Percentiles rank a stretch among this genome's conserved stretches.
Evolutionary conservation across 2,329 filamentous ascomycete genomes (phyloP).

Genomic region (Colletotrichum shisoi): DNA sequence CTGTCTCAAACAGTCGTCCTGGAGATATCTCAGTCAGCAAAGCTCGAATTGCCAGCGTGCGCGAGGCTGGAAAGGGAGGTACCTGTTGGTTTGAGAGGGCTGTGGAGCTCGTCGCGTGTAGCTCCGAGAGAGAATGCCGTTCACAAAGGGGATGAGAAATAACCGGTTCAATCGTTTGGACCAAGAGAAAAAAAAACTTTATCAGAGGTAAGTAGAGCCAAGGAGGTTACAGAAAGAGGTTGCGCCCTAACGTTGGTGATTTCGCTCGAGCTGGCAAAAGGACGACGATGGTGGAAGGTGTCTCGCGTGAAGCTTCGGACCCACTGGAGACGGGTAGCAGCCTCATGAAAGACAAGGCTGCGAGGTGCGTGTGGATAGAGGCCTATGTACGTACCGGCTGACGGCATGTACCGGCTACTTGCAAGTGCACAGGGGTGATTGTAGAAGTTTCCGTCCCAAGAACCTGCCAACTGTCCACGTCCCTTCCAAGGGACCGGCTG

Average conservation of each 20-base stretch:
- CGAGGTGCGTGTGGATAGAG: neutral
- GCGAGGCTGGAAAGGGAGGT: constrained; percentile 3
- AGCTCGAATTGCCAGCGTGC: neutral
- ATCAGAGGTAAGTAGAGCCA: too few relatives aligned
- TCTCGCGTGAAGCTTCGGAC: constrained; percentile 38
- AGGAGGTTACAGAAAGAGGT: neutral
- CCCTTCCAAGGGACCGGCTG: neutral
- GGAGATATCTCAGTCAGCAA: constrained; percentile 14
- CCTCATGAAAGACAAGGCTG: constrained; percentile 38
- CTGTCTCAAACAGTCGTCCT: neutral
- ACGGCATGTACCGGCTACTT: constrained; percentile 17
- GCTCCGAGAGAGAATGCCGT: constrained; percentile 25
- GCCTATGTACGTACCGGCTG: constrained; percentile 12
- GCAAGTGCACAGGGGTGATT: neutral
- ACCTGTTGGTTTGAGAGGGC: constrained; percentile 17
- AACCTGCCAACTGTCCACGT: constrained; percentile 5
- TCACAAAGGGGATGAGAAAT: constrained; percentile 22
- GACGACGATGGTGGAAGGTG: constrained; percentile 28
- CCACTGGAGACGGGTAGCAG: constrained; percentile 37
- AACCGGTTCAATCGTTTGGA: constrained; percentile 14
- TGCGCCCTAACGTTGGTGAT: constrained; percentile 5
- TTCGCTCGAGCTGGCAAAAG: constrained; percentile 12
- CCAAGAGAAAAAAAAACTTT: neutral
- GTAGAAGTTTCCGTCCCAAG: neutral
- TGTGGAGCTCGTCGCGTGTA: constrained; percentile 36